Percentiles rank a stretch among this genome's conserved stretches.
Conservation (phyloP, 2,329 filamentous ascomycete species). For the Furcasterigmium furcatum region DNA sequence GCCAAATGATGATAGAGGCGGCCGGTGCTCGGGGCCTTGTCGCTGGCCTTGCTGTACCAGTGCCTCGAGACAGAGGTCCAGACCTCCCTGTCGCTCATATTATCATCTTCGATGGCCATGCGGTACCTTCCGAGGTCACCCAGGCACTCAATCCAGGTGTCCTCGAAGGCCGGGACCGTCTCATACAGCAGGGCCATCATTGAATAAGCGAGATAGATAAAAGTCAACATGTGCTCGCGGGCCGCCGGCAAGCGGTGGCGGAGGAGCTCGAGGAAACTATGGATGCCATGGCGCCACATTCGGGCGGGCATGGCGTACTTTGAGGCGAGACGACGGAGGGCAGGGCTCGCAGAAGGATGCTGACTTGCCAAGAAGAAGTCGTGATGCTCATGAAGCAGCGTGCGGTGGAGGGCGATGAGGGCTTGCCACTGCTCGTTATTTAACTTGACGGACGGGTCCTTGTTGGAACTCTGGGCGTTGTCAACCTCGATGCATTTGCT, state of each 20-base stretch:
- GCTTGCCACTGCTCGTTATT: constrained; percentile 78
- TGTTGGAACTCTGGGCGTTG: constrained; percentile 50
- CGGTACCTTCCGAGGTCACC: constrained; percentile 80
- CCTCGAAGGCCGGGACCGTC: constrained; percentile 76
- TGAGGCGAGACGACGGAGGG: constrained; percentile 64
- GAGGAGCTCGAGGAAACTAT: constrained; percentile 76
- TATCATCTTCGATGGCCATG: constrained; percentile 89
- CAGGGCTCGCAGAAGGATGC: constrained; percentile 72
- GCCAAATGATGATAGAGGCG: constrained; percentile 87
- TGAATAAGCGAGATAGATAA: constrained; percentile 84
- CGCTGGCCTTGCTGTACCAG: constrained; percentile 83
- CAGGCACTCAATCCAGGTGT: constrained; percentile 92
- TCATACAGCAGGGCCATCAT: constrained; percentile 88
- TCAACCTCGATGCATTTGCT: constrained; percentile 84
- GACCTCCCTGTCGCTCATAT: constrained; percentile 69
- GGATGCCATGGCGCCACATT: constrained; percentile 94
- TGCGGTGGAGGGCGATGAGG: constrained; percentile 77
- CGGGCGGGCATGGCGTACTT: constrained; percentile 90
- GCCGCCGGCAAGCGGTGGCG: constrained; percentile 71
- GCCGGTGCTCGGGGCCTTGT: constrained; percentile 71
- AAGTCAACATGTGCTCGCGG: constrained; percentile 85
- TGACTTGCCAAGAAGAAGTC: constrained; percentile 86
- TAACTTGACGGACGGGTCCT: constrained; percentile 32
- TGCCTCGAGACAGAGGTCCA: constrained; percentile 79
- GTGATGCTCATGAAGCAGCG: constrained; percentile 76